Conservation (phyloP, 371 early-diverging fungal species). For the Apophysomyces trapeziformis region DNA sequence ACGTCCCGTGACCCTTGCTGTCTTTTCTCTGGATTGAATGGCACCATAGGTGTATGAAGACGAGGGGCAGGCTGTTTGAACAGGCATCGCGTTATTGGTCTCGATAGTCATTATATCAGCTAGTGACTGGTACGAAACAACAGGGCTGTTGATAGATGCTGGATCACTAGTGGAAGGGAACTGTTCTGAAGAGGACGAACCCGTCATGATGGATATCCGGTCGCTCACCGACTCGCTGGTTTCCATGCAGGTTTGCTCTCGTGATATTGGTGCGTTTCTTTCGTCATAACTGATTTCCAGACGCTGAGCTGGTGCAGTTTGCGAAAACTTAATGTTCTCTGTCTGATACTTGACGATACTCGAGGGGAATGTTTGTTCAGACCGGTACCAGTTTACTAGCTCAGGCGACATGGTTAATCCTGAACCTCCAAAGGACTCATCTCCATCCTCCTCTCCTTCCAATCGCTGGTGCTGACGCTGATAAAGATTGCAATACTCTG, state of each 20-base stretch:
- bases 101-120: slow-evolving; percentile 18
- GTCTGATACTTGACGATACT: neutral
- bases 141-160: neutral
- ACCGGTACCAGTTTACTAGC: slow-evolving; percentile 25
- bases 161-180: neutral
- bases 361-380: neutral
- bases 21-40: neutral
- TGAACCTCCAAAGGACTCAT: neutral
- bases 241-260: neutral
- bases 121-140: slow-evolving; percentile 20
- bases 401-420: slow-evolving; percentile 16
- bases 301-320: slow-evolving; percentile 5
- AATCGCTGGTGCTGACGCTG: neutral
- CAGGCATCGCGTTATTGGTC: neutral
- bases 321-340: neutral
- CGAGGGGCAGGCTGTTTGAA: neutral
- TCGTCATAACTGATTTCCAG: neutral
- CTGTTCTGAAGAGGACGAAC: neutral
- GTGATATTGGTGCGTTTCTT: neutral
- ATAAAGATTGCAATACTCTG: neutral
- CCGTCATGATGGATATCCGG: neutral
- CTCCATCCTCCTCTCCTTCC: neutral
- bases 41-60: neutral
- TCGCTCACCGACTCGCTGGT: neutral
- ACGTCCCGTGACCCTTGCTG: neutral